Evolutionary conservation across 345 rosid species (phyloP), one percentile per base, ranked within the genome.

Genomic region (Rhodamnia argentea): DNA sequence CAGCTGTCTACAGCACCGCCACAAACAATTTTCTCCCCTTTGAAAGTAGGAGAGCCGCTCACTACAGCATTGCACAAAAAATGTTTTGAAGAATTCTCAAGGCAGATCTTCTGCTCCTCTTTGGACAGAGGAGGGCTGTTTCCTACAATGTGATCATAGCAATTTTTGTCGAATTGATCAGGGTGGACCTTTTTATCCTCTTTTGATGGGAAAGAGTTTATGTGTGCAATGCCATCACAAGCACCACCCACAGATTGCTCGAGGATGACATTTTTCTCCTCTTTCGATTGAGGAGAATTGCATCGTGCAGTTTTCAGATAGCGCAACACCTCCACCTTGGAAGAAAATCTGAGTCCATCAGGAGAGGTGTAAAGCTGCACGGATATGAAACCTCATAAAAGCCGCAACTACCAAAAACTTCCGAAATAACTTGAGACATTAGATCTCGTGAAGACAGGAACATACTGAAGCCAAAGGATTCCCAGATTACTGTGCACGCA

Each of bases 341-440:
- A 91, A 85, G 87, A 42, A 82, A 90, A 92, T 86, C 85, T 90
- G 62, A 83, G 86, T 89, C 87, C 91, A 83, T 88, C 88, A 32
- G 93, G 94, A 87, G 90, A 87, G 89, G 87, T 88, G 89, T 94
- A 90, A 85, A 86, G 88, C 95, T 92, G 93, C 93, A 90, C 22
- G 54, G 13, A 52, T 32, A 85, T 85, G 86, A 23, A 84, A 55
- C 50, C 55, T 29, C 4, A 5, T 84, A 23, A 84, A 55, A 84
- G 81, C 50, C 22, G 3, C 62, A 52, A 44, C 51, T 40, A 40
- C 56, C 81, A 57, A 26, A 64, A 84, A 37, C 11, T 29, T 59
- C 26, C 3, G 6, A 62, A 22, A 20, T 11, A 84, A 14, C 5
- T 15, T 1, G 40, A 26, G 57, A 15, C 57, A 52, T 52, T 83